phyloP scores from a whole-genome alignment of 164 flowering plant species.

The Macadamia tetraphylla region DNA sequence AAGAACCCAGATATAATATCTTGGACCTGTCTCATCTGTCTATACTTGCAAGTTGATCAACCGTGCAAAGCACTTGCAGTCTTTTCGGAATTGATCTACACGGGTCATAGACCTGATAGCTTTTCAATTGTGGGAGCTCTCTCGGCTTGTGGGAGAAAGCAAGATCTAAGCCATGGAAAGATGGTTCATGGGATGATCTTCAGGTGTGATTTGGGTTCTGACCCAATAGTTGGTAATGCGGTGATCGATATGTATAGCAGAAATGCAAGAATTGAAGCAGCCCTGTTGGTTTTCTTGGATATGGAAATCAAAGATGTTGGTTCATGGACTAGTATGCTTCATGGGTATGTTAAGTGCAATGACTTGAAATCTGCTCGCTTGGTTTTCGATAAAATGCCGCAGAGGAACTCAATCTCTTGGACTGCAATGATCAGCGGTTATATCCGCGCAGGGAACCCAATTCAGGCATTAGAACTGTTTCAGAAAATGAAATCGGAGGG shows the following conservation, averaged over 20 bases:
- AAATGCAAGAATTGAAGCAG: slow-evolving; percentile 22
- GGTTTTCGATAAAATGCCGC: slow-evolving; percentile 32
- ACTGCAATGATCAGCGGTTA: slow-evolving; percentile 45
- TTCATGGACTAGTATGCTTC: slow-evolving; percentile 46
- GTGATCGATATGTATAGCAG: slow-evolving; percentile 46
- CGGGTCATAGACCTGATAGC: slow-evolving; percentile 29
- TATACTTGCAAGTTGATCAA: slow-evolving; percentile 19
- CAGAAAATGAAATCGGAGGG: slow-evolving; percentile 25
- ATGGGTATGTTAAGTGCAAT: slow-evolving; percentile 31
- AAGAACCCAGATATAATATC: slow-evolving; percentile 35
- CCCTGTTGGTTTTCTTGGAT: slow-evolving; percentile 21
- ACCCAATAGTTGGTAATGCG: slow-evolving; percentile 34
- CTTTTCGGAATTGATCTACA: slow-evolving; percentile 19
- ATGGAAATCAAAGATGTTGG: slow-evolving; percentile 34
- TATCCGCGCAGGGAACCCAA: slow-evolving; percentile 19
- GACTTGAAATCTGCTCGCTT: slow-evolving; percentile 27
- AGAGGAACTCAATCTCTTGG: slow-evolving; percentile 35
- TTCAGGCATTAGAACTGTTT: slow-evolving; percentile 31
- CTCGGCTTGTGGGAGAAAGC: slow-evolving; percentile 30
- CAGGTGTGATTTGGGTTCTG: slow-evolving; percentile 20
- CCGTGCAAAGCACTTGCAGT: slow-evolving; percentile 25
- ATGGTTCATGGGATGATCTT: slow-evolving; percentile 42
- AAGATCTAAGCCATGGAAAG: slow-evolving; percentile 28
- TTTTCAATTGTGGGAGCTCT: slow-evolving; percentile 36
- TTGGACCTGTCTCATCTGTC: slow-evolving; percentile 36